phyloP scores from a whole-genome alignment of 2,329 filamentous ascomycete species.

The Botryosphaeria dothidea region DNA sequence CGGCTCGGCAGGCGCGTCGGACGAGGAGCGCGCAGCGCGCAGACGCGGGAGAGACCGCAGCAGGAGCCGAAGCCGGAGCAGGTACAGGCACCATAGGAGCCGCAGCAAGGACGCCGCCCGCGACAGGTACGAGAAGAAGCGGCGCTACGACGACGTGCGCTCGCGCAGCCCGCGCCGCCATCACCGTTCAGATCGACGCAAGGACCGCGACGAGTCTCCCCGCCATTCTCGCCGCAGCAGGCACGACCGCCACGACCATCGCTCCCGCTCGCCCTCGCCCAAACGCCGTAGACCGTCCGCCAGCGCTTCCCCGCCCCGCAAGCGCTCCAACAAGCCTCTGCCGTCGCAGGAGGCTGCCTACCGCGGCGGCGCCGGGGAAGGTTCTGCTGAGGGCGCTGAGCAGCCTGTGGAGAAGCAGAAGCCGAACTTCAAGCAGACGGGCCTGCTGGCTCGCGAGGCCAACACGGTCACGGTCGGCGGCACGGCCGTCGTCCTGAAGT shows the following conservation, averaged over 20 bases:
- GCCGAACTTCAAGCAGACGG: conserved; percentile 81
- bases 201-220: conserved; percentile 6
- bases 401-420: conserved; percentile 69
- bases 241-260: conserved; percentile 19
- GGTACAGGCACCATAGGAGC: conserved; percentile 12
- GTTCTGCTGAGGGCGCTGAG: conserved; percentile 22
- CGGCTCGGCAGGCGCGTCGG: not conserved
- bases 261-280: conserved; percentile 26
- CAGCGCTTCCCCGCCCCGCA: conserved; percentile 41
- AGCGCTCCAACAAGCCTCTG: conserved; percentile 44
- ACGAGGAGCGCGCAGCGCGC: not conserved
- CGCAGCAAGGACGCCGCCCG: conserved; percentile 20
- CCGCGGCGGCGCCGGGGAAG: conserved; percentile 27
- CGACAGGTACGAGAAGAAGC: conserved; percentile 8
- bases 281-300: conserved; percentile 38
- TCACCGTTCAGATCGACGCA: conserved; percentile 29
- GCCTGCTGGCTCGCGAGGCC: conserved; percentile 81
- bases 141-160: conserved; percentile 18
- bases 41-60: not conserved
- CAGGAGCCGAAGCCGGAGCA: conserved; percentile 22
- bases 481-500: conserved; percentile 81
- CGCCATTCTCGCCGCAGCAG: conserved; percentile 21
- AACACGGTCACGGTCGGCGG: conserved; percentile 79
- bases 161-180: conserved; percentile 31
- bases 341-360: conserved; percentile 51